Evolutionary conservation across 352 stramenopile species (phyloP).

Genomic region (Phytopythium cucurbitacearum): DNA sequence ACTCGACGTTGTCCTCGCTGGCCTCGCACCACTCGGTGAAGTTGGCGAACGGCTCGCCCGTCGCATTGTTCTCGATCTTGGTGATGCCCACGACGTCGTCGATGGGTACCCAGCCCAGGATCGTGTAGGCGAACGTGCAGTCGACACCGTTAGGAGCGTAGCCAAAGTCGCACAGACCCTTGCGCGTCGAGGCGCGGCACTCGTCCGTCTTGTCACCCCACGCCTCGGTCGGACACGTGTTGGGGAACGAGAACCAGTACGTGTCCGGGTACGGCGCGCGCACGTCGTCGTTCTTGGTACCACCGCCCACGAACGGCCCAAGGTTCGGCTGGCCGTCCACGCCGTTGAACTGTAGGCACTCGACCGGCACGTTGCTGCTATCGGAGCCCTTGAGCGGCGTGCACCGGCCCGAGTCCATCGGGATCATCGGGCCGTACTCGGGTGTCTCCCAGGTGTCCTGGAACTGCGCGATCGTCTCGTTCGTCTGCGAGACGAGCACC

Average conservation of each 20-base stretch:
- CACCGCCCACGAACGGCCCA: conserved; percentile 51
- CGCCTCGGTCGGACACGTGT: conserved; percentile 42
- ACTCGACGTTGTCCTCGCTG: conserved; percentile 55
- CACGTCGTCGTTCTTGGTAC: conserved; percentile 43
- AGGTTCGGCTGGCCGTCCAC: conserved; percentile 31
- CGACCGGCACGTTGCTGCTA: conserved; percentile 18
- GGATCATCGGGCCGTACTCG: conserved; percentile 24
- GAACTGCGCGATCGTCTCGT: conserved; percentile 24
- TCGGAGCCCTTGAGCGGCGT: conserved; percentile 7
- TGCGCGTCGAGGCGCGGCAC: conserved; percentile 43
- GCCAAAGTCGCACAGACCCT: conserved; percentile 58
- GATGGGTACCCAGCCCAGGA: conserved; percentile 72
- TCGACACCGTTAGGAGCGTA: conserved; percentile 57
- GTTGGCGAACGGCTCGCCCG: conserved; percentile 42
- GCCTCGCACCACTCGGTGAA: conserved; percentile 68
- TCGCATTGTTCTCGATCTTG: conserved; percentile 41
- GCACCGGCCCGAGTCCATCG: conserved; percentile 27
- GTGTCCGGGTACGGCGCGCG: conserved; percentile 47
- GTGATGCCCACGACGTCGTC: conserved; percentile 81
- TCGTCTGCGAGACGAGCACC: conserved; percentile 22
- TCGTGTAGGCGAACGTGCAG: conserved; percentile 77
- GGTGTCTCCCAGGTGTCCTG: conserved; percentile 32
- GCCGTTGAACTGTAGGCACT: conserved; percentile 47
- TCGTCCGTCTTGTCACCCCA: conserved; percentile 57
- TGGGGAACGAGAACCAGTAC: conserved; percentile 68